Evolutionary conservation across 352 stramenopile species (phyloP), one percentile per base, ranked within the genome.

Genomic region (Phytophthora multivora): DNA sequence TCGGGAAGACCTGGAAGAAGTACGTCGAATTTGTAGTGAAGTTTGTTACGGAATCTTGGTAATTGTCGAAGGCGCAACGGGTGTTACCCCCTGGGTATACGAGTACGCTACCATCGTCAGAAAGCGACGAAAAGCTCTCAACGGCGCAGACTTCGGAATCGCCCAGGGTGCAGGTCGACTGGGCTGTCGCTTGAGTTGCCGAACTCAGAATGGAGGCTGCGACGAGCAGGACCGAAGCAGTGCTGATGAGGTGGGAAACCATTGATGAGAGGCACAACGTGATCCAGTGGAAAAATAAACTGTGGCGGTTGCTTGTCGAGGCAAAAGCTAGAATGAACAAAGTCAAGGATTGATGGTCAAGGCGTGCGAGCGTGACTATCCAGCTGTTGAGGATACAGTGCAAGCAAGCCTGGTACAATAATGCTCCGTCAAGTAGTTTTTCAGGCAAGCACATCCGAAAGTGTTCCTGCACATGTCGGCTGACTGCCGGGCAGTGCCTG

Each of bases 61-160:
- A 80, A 41, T 69, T 63, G 50, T 85, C 75, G 30, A 78, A 79
- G 13, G 71, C 74, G 40, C 70, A 80, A 42, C 75, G 75, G 8
- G 75, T 80, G 51, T 68, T 70, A 40, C 67, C 67, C 25, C 74
- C 75, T 0, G 75, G 69, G 36, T 79, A 83, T 19, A 83, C 59
- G 21, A 79, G 51, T 36, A 66, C 60, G 21, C 66, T 79, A 18
- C 65, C 66, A 38, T 73, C 65, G 2, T 25, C 43, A 26, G 42
- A 47, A n/a, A 51, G 63, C 26, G 55, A 49, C 13, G 59, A 56
- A 39, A 78, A 53, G 15, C 48, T 66, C 40, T 73, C 65, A 21
- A 73, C 59, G 8, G 65, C 18, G 26, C 65, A 73, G 12, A 43
- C 19, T 50, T 66, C 59, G 4, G 59, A 69, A 40, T 63, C 55